These are phyloP conservation scores for Mycena kentingensis DNA, from an alignment of 768 basidiomycete genomes.

Conservation along the genomic window DNA sequence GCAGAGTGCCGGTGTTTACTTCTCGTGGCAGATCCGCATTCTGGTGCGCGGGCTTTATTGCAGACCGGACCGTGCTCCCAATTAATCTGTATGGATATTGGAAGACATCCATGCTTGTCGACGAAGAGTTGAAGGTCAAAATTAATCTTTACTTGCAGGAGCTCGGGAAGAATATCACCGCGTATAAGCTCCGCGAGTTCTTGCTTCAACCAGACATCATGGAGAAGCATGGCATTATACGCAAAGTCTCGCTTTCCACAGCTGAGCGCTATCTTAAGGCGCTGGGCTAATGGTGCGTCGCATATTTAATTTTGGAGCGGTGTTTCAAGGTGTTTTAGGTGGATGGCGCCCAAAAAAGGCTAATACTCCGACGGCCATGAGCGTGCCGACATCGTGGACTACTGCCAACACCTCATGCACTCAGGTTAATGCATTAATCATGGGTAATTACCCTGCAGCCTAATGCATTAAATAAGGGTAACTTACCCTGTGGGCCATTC, in stretches of 20 bases:
- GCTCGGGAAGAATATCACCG: conserved; percentile 25
- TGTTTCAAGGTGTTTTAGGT: neutral
- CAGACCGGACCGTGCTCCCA: conserved; percentile 9
- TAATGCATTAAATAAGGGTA: no score
- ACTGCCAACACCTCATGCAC: no score
- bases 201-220: conserved; percentile 11
- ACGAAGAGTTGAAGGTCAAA: conserved; percentile 21
- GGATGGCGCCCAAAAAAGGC: conserved; percentile 19
- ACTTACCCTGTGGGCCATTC: no score
- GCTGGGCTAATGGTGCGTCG: conserved; percentile 21
- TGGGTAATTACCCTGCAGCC: no score
- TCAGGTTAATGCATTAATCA: no score
- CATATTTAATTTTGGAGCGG: no score
- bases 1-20: neutral
- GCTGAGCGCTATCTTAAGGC: conserved; percentile 28
- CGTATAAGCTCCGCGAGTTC: conserved; percentile 26
- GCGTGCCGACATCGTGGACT: conserved; percentile 29
- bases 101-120: conserved; percentile 12
- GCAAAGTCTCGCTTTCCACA: conserved; percentile 23
- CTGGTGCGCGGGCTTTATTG: conserved; percentile 1
- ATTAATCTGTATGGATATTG: conserved; percentile 11
- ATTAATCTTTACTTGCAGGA: conserved; percentile 22
- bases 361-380: conserved; percentile 36
- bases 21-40: conserved; percentile 1
- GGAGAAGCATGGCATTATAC: conserved; percentile 12